Base-by-base conservation (phyloP, 2,329 filamentous ascomycete species). In the Neopestalotiopsis sp. region DNA sequence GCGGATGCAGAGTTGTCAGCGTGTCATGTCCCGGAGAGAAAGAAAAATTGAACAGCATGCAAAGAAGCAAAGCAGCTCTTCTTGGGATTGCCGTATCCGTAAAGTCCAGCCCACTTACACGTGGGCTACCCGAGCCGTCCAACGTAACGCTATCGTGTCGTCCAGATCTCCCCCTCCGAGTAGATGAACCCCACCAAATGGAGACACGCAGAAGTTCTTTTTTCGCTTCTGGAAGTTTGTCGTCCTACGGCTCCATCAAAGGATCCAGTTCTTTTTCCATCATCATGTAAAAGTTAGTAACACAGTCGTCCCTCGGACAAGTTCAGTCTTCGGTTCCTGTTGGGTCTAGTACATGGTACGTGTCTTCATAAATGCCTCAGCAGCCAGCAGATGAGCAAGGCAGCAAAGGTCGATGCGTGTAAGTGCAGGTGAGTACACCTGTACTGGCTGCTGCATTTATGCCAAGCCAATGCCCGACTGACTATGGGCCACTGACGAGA, bases 81-180 rank as follows among this genome's bases (percentile, higher is more conserved):
- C 17, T 20, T n/a, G 45, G 24, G 17, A 53, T 53, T 53, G 17
- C n/a, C 45, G n/a, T 53, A 53, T 53, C 14, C 45, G 45, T 24
- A 53, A 53, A 53, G 17, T 20, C 45, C 45, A 53, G 17, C 45
- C 45, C 45, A 53, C 45, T 53, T 53, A 53, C 45, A 53, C 45
- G 45, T 53, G 45, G 45, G 45, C 45, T 53, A 53, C 45, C 45
- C 45, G 45, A 53, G 45, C 45, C 45, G 45, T 53, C 17, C 45
- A 53, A 53, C 45, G 45, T 53, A 53, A 53, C 45, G 45, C 45
- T 53, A 53, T 53, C 45, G 45, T 53, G 45, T 53, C 45, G 45
- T 24, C 17, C 45, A 53, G 45, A 53, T 53, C 34, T n/a, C n/a
- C 24, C 24, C 24, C 24, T 28, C 45, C 45, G 45, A 53, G 20